phyloP scores from a whole-genome alignment of 2,329 filamentous ascomycete genomes.

The Xylaria sp. region DNA sequence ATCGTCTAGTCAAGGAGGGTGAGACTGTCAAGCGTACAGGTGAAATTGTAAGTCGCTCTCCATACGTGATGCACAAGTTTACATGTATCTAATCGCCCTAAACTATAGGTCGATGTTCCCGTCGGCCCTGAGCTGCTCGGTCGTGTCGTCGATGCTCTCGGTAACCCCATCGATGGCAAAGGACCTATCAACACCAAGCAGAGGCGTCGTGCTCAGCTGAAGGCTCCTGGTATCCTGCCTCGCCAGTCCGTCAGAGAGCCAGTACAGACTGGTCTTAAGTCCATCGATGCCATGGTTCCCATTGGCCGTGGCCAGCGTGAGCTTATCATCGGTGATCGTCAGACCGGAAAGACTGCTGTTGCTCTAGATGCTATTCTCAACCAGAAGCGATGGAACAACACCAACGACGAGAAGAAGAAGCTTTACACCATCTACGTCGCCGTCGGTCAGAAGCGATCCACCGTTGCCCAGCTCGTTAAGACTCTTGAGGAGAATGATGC shows the following conservation, averaged over 20 bases:
- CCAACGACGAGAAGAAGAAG: constrained; percentile 93
- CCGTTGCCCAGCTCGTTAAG: constrained; percentile 99
- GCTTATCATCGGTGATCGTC: constrained; percentile 99
- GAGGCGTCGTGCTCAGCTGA: constrained; percentile 96
- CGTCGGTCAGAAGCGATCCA: constrained; percentile 99
- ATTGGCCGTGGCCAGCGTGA: constrained; percentile 99
- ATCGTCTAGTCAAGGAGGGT: constrained; percentile 99
- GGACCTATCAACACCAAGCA: constrained; percentile 92
- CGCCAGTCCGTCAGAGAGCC: constrained; percentile 98
- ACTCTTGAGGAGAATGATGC: constrained; percentile 99
- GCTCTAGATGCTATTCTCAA: constrained; percentile 98
- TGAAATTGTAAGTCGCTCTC: constrained; percentile 83
- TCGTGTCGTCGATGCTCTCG: constrained; percentile 97
- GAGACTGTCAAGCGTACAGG: constrained; percentile 99
- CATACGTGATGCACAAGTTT: neutral
- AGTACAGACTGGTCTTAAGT: constrained; percentile 99
- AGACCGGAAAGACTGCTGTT: constrained; percentile 99
- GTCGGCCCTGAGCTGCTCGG: constrained; percentile 93
- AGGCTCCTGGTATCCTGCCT: constrained; percentile 98
- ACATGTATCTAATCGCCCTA: constrained; percentile 11
- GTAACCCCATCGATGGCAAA: constrained; percentile 99
- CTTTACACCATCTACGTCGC: constrained; percentile 99
- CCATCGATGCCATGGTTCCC: constrained; percentile 98
- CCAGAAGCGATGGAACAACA: constrained; percentile 97
- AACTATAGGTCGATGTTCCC: constrained; percentile 86